Conservation (phyloP, 345 rosid species). For the Populus tremula region DNA sequence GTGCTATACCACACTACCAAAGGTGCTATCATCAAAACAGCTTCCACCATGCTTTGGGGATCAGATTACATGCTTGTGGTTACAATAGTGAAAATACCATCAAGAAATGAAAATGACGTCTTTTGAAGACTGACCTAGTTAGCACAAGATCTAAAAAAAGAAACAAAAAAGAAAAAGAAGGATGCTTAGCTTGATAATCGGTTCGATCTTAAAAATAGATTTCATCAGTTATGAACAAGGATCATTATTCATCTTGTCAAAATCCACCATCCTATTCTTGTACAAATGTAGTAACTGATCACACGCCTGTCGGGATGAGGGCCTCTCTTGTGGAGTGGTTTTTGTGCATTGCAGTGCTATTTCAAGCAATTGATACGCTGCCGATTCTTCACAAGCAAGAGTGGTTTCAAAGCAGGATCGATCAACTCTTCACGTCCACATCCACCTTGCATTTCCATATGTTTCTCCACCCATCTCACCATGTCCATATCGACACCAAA, state of each 20-base stretch:
- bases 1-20: too few species aligned
- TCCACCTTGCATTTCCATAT: constrained; percentile 41
- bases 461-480: constrained; percentile 87
- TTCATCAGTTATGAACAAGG: constrained; percentile 9
- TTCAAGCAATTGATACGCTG: constrained; percentile 69
- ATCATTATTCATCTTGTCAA: constrained; percentile 39
- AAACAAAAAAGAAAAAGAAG: background rate
- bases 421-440: constrained; percentile 51
- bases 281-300: constrained; percentile 61
- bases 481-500: constrained; percentile 74
- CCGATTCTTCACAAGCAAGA: constrained; percentile 59
- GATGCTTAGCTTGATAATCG: background rate
- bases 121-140: background rate
- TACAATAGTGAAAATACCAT: background rate
- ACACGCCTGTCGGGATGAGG: constrained; percentile 68
- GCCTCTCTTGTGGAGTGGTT: constrained; percentile 74
- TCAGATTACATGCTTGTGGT: background rate
- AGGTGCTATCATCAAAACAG: background rate
- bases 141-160: background rate
- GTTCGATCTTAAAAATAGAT: background rate
- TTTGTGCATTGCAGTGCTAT: constrained; percentile 79
- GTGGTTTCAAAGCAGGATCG: constrained; percentile 59
- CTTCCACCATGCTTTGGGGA: background rate
- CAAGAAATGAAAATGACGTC: background rate
- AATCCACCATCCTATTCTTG: constrained; percentile 48